Conservation (phyloP, 208 protist genomes). For the Trichomonas vaginalis region DNA sequence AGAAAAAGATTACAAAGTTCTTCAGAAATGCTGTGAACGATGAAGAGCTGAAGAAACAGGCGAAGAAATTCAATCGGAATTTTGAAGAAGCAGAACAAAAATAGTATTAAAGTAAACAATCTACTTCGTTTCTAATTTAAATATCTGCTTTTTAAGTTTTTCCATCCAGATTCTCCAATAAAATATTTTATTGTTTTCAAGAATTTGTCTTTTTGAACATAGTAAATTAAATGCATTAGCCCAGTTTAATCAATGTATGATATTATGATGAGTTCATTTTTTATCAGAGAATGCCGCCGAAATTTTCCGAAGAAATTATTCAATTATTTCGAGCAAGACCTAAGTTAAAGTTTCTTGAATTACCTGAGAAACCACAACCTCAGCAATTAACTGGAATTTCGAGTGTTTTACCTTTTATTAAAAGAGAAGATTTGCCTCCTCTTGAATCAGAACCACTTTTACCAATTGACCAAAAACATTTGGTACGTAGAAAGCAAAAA, state of each 20-base stretch:
- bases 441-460: not conserved
- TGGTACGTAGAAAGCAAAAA: not conserved
- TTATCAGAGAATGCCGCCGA: conserved; percentile 1
- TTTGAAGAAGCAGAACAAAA: not conserved
- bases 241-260: too few relatives aligned
- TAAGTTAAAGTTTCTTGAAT: not conserved
- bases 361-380: not conserved
- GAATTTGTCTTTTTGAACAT: too few relatives aligned
- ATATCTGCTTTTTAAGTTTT: too few relatives aligned
- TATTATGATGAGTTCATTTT: too few relatives aligned
- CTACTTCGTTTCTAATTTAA: too few relatives aligned
- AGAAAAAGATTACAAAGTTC: not conserved
- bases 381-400: not conserved
- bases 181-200: too few relatives aligned
- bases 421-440: not conserved
- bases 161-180: too few relatives aligned
- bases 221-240: too few relatives aligned
- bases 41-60: not conserved
- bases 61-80: not conserved
- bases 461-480: not conserved
- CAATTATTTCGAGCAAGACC: not conserved
- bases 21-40: not conserved
- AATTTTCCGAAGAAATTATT: not conserved
- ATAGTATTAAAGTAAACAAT: not conserved
- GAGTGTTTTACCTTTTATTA: not conserved